phyloP scores from a whole-genome alignment of 2,329 filamentous ascomycete species.

The Pseudogymnoascus sp. region DNA sequence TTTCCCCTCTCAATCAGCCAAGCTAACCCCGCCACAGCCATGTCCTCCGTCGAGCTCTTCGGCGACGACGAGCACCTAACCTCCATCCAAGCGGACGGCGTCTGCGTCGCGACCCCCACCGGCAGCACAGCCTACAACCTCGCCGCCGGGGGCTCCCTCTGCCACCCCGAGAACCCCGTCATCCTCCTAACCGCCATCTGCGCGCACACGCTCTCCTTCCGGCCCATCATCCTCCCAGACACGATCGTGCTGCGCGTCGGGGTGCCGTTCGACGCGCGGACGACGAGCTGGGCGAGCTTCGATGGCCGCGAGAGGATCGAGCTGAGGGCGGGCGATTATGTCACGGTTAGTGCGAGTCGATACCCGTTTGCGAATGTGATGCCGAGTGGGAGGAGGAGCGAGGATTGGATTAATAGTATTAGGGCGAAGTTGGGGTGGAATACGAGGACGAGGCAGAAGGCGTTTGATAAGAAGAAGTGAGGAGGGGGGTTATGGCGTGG shows the following conservation, averaged over 20 bases:
- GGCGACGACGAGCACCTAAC: conserved; percentile 91
- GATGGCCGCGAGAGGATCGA: conserved; percentile 87
- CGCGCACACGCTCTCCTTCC: conserved; percentile 88
- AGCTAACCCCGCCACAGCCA: conserved; percentile 44
- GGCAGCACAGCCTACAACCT: conserved; percentile 95
- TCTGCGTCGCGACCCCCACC: conserved; percentile 90
- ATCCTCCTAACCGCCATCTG: conserved; percentile 93
- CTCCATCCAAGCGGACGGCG: conserved; percentile 82
- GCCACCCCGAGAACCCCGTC: conserved; percentile 92
- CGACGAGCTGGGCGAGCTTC: conserved; percentile 93
- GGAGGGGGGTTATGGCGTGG: not conserved
- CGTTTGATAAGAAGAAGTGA: conserved; percentile 36
- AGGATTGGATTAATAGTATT: conserved; percentile 79
- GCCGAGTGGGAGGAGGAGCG: conserved; percentile 57
- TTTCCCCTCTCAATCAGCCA: conserved; percentile 1
- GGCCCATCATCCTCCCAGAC: conserved; percentile 93
- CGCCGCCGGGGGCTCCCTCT: conserved; percentile 88
- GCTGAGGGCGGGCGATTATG: conserved; percentile 70
- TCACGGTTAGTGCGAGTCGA: conserved; percentile 71
- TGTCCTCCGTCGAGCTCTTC: conserved; percentile 88
- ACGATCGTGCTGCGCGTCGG: conserved; percentile 89
- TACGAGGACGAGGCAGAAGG: conserved; percentile 68
- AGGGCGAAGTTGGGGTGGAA: conserved; percentile 76
- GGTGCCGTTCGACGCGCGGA: conserved; percentile 88
- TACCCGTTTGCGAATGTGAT: conserved; percentile 76